phyloP scores from a whole-genome alignment of 768 basidiomycete species.

The Dendrothele bispora region DNA sequence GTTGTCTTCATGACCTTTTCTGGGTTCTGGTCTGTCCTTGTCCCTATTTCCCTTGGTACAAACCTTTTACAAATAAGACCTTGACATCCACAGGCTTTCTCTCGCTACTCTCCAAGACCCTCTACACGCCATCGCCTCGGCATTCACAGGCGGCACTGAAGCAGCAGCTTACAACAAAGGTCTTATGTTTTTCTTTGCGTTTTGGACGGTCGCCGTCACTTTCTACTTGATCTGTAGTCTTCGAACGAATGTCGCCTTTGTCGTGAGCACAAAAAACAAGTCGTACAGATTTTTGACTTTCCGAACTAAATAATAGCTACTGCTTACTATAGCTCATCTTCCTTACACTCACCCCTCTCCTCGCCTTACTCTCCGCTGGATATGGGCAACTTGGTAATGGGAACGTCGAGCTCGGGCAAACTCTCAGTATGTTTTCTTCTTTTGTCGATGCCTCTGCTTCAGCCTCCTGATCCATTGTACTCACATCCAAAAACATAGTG shows the following conservation, averaged over 20 bases:
- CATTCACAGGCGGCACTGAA: not conserved
- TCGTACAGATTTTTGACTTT: too few relatives aligned
- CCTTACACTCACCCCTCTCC: not conserved
- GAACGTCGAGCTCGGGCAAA: not conserved
- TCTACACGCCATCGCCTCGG: conserved; percentile 5
- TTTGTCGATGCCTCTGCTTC: not conserved
- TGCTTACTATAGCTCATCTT: conserved; percentile 4
- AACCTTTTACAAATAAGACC: not conserved
- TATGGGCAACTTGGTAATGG: conserved; percentile 1
- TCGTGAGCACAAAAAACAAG: conserved; percentile 2
- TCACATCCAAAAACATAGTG: not conserved
- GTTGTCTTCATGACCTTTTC: conserved; percentile 14
- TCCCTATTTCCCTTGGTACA: not conserved
- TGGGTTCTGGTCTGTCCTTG: conserved; percentile 12
- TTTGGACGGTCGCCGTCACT: conserved; percentile 11
- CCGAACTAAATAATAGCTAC: too few relatives aligned
- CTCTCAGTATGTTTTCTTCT: not conserved
- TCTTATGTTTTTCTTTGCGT: conserved; percentile 12
- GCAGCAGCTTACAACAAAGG: conserved; percentile 10
- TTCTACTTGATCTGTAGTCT: conserved; percentile 12
- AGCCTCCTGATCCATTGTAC: too few relatives aligned
- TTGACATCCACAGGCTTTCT: conserved; percentile 5
- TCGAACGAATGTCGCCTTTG: conserved; percentile 14
- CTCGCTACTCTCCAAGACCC: conserved; percentile 12
- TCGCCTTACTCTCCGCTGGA: not conserved